Evolutionary conservation across 73 alveolate species (phyloP), one percentile per base, ranked within the genome.

Genomic region (Uronychia binucleata): DNA sequence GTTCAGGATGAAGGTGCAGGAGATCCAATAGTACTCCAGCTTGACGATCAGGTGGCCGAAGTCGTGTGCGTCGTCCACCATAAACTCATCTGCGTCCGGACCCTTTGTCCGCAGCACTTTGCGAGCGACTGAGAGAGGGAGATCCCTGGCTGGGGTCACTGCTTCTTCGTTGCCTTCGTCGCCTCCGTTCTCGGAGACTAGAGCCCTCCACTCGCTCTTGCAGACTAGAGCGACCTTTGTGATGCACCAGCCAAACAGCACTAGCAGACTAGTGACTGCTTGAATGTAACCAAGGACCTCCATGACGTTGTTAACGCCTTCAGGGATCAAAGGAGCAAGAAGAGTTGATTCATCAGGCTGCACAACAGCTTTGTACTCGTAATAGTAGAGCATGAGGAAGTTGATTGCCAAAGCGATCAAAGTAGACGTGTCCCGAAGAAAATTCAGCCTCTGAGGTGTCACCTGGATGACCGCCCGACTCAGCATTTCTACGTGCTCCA

Each of bases 401-500:
- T 81, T 81, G 30, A 81, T 29, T 1, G 32, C 26, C 26, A 81
- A 58, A 29, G 88, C 88, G 1, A 81, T 13, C 31, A 81, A 31
- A 0, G 76, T 59, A 19, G 58, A 87, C 82, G 74, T 35, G 79
- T 86, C 91, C 76, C 92, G 86, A 13, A 91, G 46, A 77, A 33
- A 75, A 35, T 86, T 46, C 33, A 91, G 77, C 33, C 91, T 80
- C 26, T 74, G 74, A 19, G 90, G 92, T 5, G 96, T 86, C 31
- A 91, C 58, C 74, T 91, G 34, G 19, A 91, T 28, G 11, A 27
- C 34, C 67, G 77, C 33, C 31, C 88, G 67, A 28, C 84, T 74
- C 27, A 91, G 90, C 75, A 86, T 83, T 83, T 94, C 97, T 81
- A 96, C 98, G 75, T 97, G 98, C 88, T 94, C 96, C 96, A 98